A percentile compares a stretch with the other conserved stretches of the same genome.
Conservation (phyloP, 768 basidiomycete species). For the Boletus sp. region DNA sequence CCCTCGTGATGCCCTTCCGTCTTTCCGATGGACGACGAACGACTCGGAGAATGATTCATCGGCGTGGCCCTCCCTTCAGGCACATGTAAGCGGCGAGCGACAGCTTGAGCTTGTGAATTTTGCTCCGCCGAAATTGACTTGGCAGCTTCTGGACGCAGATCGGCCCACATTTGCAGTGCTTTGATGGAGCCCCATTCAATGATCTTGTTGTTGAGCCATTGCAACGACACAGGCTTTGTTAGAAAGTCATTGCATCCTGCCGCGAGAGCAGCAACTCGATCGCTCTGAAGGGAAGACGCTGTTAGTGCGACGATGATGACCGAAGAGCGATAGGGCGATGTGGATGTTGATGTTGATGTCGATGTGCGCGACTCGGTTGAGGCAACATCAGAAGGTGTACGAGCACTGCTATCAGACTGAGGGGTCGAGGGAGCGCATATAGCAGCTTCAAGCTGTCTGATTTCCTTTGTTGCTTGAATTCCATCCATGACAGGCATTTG, state of each 20-base stretch:
- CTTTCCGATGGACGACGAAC: constrained; percentile 37
- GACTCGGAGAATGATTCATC: constrained; percentile 33
- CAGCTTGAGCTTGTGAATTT: constrained; percentile 45
- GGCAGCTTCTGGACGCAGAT: constrained; percentile 62
- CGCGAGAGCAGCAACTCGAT: constrained; percentile 95
- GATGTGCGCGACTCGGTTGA: constrained; percentile 45
- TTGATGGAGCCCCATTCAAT: constrained; percentile 99
- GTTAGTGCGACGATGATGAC: constrained; percentile 99
- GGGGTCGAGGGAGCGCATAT: constrained; percentile 72
- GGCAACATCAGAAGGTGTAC: constrained; percentile 56
- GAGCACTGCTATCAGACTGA: constrained; percentile 44
- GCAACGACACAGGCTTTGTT: constrained; percentile 92
- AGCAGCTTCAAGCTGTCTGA: constrained; percentile 78
- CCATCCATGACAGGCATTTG: constrained; percentile 99
- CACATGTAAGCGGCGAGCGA: constrained; percentile 48
- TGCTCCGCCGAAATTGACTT: constrained; percentile 47
- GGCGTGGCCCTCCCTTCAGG: constrained; percentile 46
- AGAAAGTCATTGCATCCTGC: constrained; percentile 99
- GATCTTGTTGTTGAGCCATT: constrained; percentile 97
- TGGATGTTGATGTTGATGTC: constrained; percentile 33
- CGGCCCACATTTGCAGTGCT: constrained; percentile 90
- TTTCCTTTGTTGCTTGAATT: constrained; percentile 95
- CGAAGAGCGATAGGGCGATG: constrained; percentile 79
- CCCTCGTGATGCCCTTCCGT: constrained; percentile 18
- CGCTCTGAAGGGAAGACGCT: constrained; percentile 90